Conservation (phyloP, 768 basidiomycete species). For the Boletus subparvulus region DNA sequence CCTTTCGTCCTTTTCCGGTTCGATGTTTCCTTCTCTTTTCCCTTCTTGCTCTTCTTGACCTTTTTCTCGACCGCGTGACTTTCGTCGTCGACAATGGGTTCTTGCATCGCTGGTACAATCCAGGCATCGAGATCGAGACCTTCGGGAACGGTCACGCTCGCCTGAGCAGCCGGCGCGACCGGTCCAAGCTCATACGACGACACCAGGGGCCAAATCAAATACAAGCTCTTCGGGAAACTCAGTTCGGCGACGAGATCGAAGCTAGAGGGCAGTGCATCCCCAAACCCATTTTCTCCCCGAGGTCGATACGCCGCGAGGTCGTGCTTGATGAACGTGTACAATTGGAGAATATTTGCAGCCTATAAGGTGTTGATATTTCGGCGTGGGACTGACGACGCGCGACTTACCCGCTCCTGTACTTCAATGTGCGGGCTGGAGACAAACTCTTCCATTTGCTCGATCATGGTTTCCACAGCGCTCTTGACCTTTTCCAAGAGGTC, state of each 20-base stretch:
- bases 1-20: constrained; percentile 32
- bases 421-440: constrained; percentile 70
- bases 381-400: not conserved
- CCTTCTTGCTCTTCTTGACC: constrained; percentile 44
- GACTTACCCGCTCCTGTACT: constrained; percentile 85
- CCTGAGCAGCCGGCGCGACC: constrained; percentile 78
- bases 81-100: constrained; percentile 29
- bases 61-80: constrained; percentile 40
- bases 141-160: constrained; percentile 75
- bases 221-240: constrained; percentile 84
- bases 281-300: constrained; percentile 35
- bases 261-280: constrained; percentile 36
- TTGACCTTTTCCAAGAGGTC: constrained; percentile 67
- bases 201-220: constrained; percentile 81
- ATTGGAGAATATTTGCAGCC: constrained; percentile 79
- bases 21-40: constrained; percentile 44
- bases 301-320: constrained; percentile 63
- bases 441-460: constrained; percentile 59
- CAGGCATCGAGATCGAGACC: constrained; percentile 84
- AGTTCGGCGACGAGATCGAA: constrained; percentile 42
- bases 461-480: constrained; percentile 58
- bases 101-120: constrained; percentile 66
- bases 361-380: constrained; percentile 30
- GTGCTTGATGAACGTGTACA: constrained; percentile 73
- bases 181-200: constrained; percentile 79